Base-by-base conservation (phyloP, 768 basidiomycete species). In the Tubosaeta sp. region DNA sequence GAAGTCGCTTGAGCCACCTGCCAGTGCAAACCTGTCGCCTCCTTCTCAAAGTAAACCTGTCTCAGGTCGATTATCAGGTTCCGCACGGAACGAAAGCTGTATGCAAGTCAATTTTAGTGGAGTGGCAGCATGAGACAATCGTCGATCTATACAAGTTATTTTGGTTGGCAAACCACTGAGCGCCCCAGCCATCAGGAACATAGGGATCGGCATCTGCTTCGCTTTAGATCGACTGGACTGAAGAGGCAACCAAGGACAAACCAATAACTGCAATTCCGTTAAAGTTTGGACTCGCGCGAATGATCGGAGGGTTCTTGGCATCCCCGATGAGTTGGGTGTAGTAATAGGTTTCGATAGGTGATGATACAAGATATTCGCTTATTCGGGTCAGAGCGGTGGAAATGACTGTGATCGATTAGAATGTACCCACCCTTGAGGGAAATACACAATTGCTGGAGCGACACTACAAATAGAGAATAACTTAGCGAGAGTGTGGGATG, bases 281-380 rank as follows among this genome's bases (percentile, higher is more conserved):
- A 66, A 90, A 91, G 9, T 64, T 68, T 3, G 80, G 44, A 13
- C 76, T 69, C 0, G 87, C 89, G 30, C 82, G 74, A 22, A 90
- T 70, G 0, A 80, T 88, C 0, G 88, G 89, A 19, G 78, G 83
- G 18, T 71, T 70, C 57, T 76, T 80, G 3, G 86, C 82, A 65
- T 90, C 88, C 19, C 88, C 88, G 30, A 91, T 81, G 42, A 90
- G 70, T 65, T 85, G 81, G 2, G 86, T 88, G 62, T 87, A 87
- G 62, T 90, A 90, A 59, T 82, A 83, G 1, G 84, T 77, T 35
- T 84, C 69, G 42, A 90, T 82, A 3, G 87, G 73, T 3, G 77
- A 62, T 0, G 86, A 82, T 43, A 90, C 77, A 10, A 35, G 35
- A 35, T 18, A 35, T 18, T 35, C 35, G 35, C 6, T 83, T 68